Evolutionary conservation across 2,329 filamentous ascomycete species (phyloP).

Genomic region (Grosmannia clavigera): DNA sequence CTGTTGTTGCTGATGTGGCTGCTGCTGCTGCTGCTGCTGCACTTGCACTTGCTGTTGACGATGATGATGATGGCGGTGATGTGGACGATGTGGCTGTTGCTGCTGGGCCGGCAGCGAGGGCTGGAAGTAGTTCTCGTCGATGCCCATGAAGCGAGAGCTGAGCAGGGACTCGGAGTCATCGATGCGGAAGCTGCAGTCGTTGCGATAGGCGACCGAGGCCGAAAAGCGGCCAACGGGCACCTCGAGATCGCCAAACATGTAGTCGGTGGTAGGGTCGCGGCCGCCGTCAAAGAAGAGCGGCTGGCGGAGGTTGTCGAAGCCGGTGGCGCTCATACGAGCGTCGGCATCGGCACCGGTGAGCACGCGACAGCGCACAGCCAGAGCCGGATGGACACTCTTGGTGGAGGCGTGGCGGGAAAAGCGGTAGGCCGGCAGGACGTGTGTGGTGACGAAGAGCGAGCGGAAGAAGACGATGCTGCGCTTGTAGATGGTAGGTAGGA

Average conservation of each 20-base stretch:
- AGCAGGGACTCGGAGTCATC: conserved; percentile 84
- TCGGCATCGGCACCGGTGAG: conserved; percentile 41
- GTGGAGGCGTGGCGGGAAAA: conserved; percentile 61
- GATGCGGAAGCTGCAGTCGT: conserved; percentile 79
- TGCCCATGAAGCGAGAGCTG: conserved; percentile 85
- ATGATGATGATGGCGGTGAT: neutral
- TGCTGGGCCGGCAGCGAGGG: conserved; percentile 52
- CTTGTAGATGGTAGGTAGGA: conserved; percentile 85
- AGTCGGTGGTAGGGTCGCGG: conserved; percentile 57
- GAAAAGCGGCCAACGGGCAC: conserved; percentile 77
- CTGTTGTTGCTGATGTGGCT: neutral
- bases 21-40: neutral
- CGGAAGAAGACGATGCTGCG: conserved; percentile 92
- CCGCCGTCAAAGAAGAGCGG: conserved; percentile 49
- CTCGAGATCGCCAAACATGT: conserved; percentile 72
- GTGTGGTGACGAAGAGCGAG: conserved; percentile 70
- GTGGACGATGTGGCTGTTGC: neutral
- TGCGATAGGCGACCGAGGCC: conserved; percentile 72
- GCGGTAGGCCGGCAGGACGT: conserved; percentile 77
- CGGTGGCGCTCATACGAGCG: conserved; percentile 30
- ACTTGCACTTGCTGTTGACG: neutral
- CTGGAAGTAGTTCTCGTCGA: conserved; percentile 77
- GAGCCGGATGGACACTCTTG: conserved; percentile 53
- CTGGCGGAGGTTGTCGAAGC: conserved; percentile 56
- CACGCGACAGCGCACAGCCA: conserved; percentile 74